Evolutionary conservation across 1,284 basidiomycete genomes (phyloP).

Genomic region (Heterobasidion annosum): DNA sequence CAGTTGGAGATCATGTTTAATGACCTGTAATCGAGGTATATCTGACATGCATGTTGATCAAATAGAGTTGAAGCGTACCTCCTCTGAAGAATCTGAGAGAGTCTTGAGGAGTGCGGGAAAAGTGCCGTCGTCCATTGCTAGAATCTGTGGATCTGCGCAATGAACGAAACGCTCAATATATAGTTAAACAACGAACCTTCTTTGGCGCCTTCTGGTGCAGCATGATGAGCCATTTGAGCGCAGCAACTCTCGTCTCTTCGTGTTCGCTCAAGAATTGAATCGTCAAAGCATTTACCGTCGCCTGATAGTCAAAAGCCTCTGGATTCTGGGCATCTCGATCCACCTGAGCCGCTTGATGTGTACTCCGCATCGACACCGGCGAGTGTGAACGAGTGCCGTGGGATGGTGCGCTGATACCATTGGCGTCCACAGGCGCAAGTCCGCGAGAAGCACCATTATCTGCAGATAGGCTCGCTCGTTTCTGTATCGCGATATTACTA

Average conservation of each 20-base stretch:
- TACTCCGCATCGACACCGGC: constrained; percentile 22
- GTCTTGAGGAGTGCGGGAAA: constrained; percentile 95
- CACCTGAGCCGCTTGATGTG: constrained; percentile 27
- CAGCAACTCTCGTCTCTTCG: constrained; percentile 92
- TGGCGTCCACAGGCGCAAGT: constrained; percentile 1
- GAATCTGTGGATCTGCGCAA: constrained; percentile 44
- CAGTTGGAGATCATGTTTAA: constrained; percentile 92
- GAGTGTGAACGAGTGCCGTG: constrained; percentile 23
- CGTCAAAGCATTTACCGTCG: constrained; percentile 88
- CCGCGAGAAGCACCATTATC: constrained; percentile 3
- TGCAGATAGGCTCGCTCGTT: constrained; percentile 8
- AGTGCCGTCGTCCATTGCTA: constrained; percentile 94
- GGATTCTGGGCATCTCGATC: constrained; percentile 25
- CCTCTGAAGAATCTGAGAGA: constrained; percentile 93
- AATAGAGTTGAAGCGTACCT: constrained; percentile 36
- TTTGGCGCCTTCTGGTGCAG: constrained; percentile 95
- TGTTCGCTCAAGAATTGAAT: constrained; percentile 94
- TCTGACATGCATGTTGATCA: background rate
- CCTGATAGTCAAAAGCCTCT: constrained; percentile 89
- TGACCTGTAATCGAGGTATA: constrained; percentile 44
- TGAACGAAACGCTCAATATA: constrained; percentile 4
- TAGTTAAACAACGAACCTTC: constrained; percentile 45
- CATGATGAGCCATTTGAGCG: constrained; percentile 98
- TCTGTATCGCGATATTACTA: constrained; percentile 14
- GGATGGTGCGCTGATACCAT: constrained; percentile 4